Evolutionary conservation across 2,329 filamentous ascomycete species (phyloP), one percentile per base, ranked within the genome.

Genomic region (Fusarium sp.): DNA sequence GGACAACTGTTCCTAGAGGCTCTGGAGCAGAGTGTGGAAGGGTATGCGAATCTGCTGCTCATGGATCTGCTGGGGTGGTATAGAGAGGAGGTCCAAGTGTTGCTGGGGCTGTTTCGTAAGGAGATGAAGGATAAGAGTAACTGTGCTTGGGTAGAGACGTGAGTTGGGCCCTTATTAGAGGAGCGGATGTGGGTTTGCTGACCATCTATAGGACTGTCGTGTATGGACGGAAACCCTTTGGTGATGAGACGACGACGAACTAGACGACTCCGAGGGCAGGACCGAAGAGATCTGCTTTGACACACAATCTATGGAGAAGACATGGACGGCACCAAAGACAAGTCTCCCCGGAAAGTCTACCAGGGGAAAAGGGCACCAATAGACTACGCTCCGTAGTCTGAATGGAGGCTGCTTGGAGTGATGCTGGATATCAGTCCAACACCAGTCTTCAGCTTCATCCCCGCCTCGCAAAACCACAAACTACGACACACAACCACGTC

Each of bases 1-100:
- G 86, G 76, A 30, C 22, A 82, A 41, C 58, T 85, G 68, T 53
- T 83, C 55, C 56, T 71, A 12, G 24, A 75, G 18, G 79, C 74
- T 35, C 55, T 81, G 30, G 78, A 79, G 16, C 65, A 73, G 45
- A 78, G 77, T n/a, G 36, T 81, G 6, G 78, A 81, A 11, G 80
- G 79, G 1, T 81, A 81, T 47, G 79, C 67, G 1, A 50, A 74
- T 3, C 77, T 76, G 10, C 68, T 79, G 1, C 44, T 78, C 8
- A 75, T 76, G 11, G 74, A 82, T 44, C 38, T 81, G 10, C 24
- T 82, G 44, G 79, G 78, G 0, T 80, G 78, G 78, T 67, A 65
- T 3, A 65, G 65, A 15, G 78, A 80, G 0, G 75, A 81, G 58
- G 65, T 79, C 4, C 4, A 67, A n/a, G 71, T 76, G 5, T 45